A percentile compares a stretch with the other conserved stretches of the same genome.
phyloP scores from a whole-genome alignment of 805 yeast genomes.

The Candida taoyuanica region DNA sequence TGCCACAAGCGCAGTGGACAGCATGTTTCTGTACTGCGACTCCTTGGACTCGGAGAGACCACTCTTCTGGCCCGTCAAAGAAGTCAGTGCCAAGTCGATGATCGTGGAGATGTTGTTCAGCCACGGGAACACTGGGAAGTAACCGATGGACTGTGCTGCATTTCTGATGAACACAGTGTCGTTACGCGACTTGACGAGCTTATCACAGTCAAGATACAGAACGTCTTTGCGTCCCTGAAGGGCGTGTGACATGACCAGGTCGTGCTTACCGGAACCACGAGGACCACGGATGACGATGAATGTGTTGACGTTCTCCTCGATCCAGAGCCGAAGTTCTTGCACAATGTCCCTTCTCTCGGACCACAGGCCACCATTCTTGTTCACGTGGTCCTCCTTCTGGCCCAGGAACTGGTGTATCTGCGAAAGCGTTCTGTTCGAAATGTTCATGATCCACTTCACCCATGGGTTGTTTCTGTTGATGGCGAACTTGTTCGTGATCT shows the following conservation, averaged over 20 bases:
- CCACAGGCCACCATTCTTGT: slow-evolving; percentile 46
- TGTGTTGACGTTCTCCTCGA: slow-evolving; percentile 84
- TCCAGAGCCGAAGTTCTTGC: slow-evolving; percentile 68
- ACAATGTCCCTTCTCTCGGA: slow-evolving; percentile 64
- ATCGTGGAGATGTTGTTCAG: slow-evolving; percentile 72
- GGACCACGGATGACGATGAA: slow-evolving; percentile 91
- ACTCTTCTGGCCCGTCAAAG: slow-evolving; percentile 90
- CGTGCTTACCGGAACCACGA: slow-evolving; percentile 90
- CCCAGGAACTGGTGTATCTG: slow-evolving; percentile 34
- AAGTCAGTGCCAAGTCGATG: slow-evolving; percentile 81
- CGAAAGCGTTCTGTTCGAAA: slow-evolving; percentile 28
- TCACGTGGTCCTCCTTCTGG: slow-evolving; percentile 22
- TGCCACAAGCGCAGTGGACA: slow-evolving; percentile 66
- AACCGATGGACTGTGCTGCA: slow-evolving; percentile 77
- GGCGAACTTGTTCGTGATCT: slow-evolving; percentile 58
- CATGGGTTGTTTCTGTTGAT: slow-evolving; percentile 42
- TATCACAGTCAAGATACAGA: slow-evolving; percentile 75
- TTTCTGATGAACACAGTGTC: slow-evolving; percentile 64
- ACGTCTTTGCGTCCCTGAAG: slow-evolving; percentile 56
- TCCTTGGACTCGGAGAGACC: slow-evolving; percentile 84
- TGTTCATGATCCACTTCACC: slow-evolving; percentile 33
- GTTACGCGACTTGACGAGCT: slow-evolving; percentile 63
- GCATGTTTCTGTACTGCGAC: slow-evolving; percentile 73
- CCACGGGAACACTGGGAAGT: slow-evolving; percentile 94
- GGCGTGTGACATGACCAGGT: slow-evolving; percentile 65